phyloP scores from a whole-genome alignment of 2,329 filamentous ascomycete genomes.

The Sphaerostilbella broomeana region DNA sequence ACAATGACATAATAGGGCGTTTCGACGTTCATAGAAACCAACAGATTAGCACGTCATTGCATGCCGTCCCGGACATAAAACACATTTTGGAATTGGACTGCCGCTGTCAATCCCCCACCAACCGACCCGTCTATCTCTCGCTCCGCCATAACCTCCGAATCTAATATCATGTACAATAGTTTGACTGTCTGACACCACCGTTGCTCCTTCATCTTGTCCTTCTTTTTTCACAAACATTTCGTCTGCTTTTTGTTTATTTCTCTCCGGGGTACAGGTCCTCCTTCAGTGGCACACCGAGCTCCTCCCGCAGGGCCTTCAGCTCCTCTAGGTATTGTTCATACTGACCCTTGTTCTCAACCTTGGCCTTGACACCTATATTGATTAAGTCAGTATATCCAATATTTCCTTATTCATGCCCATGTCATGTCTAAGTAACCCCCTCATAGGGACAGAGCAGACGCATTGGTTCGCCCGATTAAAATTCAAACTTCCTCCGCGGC shows the following conservation, averaged over 20 bases:
- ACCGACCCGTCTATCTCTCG: conserved; percentile 19
- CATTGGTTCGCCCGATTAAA: no score
- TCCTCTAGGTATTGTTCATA: conserved; percentile 95
- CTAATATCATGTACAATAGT: conserved; percentile 34
- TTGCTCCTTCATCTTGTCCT: no score
- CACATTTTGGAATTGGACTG: conserved; percentile 25
- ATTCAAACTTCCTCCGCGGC: neutral
- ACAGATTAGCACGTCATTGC: conserved; percentile 18
- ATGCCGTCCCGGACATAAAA: conserved; percentile 23
- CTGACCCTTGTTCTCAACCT: conserved; percentile 97
- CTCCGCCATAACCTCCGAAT: conserved; percentile 19
- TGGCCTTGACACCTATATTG: conserved; percentile 94
- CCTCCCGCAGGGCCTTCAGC: conserved; percentile 86
- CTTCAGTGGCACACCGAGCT: conserved; percentile 85
- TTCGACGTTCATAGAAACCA: conserved; percentile 3
- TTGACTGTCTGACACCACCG: no score
- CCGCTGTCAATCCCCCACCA: conserved; percentile 23
- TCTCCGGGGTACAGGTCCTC: conserved; percentile 81
- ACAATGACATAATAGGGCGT: conserved; percentile 1
- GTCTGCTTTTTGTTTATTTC: conserved; percentile 30
- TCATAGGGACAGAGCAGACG: no score
- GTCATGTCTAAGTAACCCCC: no score
- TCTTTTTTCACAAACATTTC: no score
- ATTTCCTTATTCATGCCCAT: no score
- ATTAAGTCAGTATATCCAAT: no score